Conservation (phyloP, 2,329 filamentous ascomycete species). For the Venturia asperata region DNA sequence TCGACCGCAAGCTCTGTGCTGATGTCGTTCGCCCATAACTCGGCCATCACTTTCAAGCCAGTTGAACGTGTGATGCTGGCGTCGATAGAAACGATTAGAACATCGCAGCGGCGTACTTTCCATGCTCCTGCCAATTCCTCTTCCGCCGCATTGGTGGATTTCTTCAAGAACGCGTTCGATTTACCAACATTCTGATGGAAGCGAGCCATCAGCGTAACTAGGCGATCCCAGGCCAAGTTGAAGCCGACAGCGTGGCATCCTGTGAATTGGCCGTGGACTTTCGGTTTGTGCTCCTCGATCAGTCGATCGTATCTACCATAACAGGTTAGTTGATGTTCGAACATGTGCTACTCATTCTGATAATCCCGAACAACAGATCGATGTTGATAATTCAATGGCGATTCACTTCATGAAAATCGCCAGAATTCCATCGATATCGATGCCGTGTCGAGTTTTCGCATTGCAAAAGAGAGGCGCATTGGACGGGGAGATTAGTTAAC, state of each 20-base stretch:
- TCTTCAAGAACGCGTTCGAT: slow-evolving; percentile 54
- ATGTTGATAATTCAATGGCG: no score
- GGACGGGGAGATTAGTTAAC: not conserved
- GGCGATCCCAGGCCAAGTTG: slow-evolving; percentile 78
- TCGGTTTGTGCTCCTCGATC: slow-evolving; percentile 74
- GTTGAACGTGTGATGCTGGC: slow-evolving; percentile 64
- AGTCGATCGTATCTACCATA: slow-evolving; percentile 70
- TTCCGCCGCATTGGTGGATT: slow-evolving; percentile 48
- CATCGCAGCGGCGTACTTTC: slow-evolving; percentile 61
- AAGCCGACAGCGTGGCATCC: slow-evolving; percentile 79
- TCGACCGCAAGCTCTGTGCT: slow-evolving; percentile 82
- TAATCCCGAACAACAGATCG: no score
- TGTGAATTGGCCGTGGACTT: slow-evolving; percentile 41
- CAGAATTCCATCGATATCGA: not conserved
- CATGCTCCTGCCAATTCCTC: slow-evolving; percentile 29
- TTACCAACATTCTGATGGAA: slow-evolving; percentile 43
- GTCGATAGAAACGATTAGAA: slow-evolving; percentile 84
- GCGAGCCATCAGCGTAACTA: slow-evolving; percentile 56
- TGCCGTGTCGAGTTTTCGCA: not conserved
- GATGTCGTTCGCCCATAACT: slow-evolving; percentile 76
- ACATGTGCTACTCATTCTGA: no score
- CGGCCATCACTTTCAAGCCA: slow-evolving; percentile 69
- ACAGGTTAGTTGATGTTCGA: not conserved
- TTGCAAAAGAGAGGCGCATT: not conserved
- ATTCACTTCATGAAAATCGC: no score